Conservation (phyloP, 805 yeast genomes). For the Diddensiella santjacobensis region DNA sequence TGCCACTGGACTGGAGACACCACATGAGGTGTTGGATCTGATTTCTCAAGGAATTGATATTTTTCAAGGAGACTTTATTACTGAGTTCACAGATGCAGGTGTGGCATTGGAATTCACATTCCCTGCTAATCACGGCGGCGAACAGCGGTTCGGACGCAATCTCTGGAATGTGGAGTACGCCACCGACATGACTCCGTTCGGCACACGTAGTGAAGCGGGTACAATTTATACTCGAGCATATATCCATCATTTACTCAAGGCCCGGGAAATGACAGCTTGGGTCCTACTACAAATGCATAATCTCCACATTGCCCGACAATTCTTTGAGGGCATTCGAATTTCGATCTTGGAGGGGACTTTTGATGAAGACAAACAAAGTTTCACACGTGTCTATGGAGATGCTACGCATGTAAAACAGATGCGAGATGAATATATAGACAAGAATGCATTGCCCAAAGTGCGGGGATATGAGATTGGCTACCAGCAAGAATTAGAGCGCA, state of each 20-base stretch:
- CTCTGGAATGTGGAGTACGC: conserved; percentile 32
- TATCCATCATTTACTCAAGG: conserved; percentile 40
- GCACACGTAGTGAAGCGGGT: conserved; percentile 21
- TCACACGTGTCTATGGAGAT: conserved; percentile 24
- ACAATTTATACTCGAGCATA: conserved; percentile 37
- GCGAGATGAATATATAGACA: conserved; percentile 14
- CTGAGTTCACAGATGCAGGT: conserved; percentile 36
- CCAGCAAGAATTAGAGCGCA: conserved; percentile 15
- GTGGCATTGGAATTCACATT: conserved; percentile 34
- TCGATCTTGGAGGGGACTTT: conserved; percentile 33
- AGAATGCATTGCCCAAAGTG: conserved; percentile 19
- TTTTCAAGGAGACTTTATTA: conserved; percentile 31
- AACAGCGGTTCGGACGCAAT: conserved; percentile 17
- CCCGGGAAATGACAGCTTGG: conserved; percentile 42
- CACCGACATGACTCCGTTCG: conserved; percentile 31
- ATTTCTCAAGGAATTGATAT: conserved; percentile 36
- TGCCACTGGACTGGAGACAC: conserved; percentile 27
- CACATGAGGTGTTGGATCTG: conserved; percentile 33
- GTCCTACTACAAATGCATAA: conserved; percentile 41
- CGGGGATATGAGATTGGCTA: conserved; percentile 23
- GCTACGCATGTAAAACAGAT: conserved; percentile 8
- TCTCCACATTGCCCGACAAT: conserved; percentile 26
- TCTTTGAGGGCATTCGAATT: conserved; percentile 32
- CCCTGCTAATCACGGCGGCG: conserved; percentile 20
- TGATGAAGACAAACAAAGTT: conserved; percentile 19